These are phyloP conservation scores for Meyerozyma sp. DNA, from an alignment of 1,139 yeast genomes.

Conservation along the genomic window DNA sequence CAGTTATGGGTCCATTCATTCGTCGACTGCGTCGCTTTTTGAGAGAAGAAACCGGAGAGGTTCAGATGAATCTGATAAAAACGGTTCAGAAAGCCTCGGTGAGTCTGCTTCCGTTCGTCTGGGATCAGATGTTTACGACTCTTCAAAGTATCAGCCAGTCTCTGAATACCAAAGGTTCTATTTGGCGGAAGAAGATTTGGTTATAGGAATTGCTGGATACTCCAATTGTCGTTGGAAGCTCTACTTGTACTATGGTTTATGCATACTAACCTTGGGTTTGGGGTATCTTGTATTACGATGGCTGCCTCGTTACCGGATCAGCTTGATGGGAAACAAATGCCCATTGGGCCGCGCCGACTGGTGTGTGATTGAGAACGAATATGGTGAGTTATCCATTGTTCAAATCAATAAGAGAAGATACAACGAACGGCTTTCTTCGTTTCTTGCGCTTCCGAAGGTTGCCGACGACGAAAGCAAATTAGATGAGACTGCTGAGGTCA, in stretches of 20 bases:
- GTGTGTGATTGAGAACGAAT: slow-evolving; percentile 91
- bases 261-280: slow-evolving; percentile 61
- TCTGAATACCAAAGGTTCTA: slow-evolving; percentile 70
- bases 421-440: slow-evolving; percentile 66
- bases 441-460: slow-evolving; percentile 36
- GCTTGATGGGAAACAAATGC: slow-evolving; percentile 57
- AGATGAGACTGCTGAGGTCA: slow-evolving; percentile 24
- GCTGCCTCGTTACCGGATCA: slow-evolving; percentile 74
- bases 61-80: slow-evolving; percentile 21
- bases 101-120: slow-evolving; percentile 7
- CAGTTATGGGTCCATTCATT: slow-evolving; percentile 34
- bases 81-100: slow-evolving; percentile 3
- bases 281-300: slow-evolving; percentile 73
- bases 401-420: slow-evolving; percentile 55
- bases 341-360: slow-evolving; percentile 84
- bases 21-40: slow-evolving; percentile 10
- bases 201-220: slow-evolving; percentile 91
- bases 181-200: slow-evolving; percentile 91
- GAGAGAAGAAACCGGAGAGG: slow-evolving; percentile 27
- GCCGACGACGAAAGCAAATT: slow-evolving; percentile 13
- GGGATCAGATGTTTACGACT: slow-evolving; percentile 3
- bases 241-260: slow-evolving; percentile 47
- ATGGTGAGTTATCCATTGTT: slow-evolving; percentile 72
- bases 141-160: slow-evolving; percentile 7
- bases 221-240: slow-evolving; percentile 45